Evolutionary conservation across 2,329 filamentous ascomycete genomes (phyloP).

Genomic region (Blastomyces emzantsi): DNA sequence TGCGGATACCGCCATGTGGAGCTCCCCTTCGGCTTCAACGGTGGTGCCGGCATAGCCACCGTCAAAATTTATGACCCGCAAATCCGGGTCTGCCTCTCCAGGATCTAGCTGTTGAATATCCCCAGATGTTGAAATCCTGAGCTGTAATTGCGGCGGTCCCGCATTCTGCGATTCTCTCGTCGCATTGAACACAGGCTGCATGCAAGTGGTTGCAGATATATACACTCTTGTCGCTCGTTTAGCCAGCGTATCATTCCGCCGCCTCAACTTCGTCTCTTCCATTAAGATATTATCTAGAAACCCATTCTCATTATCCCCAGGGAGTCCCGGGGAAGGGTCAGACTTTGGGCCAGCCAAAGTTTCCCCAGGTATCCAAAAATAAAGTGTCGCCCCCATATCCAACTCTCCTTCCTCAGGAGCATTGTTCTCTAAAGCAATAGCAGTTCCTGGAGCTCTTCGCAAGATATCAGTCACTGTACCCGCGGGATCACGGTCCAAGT

Average conservation of each 20-base stretch:
- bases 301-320: constrained; percentile 12
- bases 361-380: constrained; percentile 55
- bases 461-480: constrained; percentile 40
- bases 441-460: constrained; percentile 45
- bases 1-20: constrained; percentile 70
- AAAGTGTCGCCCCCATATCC: constrained; percentile 51
- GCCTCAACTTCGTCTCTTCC: constrained; percentile 17
- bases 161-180: constrained; percentile 35
- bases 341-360: constrained; percentile 43
- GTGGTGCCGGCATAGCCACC: constrained; percentile 62
- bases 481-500: constrained; percentile 24
- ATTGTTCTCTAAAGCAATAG: constrained; percentile 55
- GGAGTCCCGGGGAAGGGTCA: constrained; percentile 20
- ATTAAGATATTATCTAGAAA: constrained; percentile 21
- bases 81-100: constrained; percentile 34
- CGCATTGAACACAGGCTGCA: constrained; percentile 56
- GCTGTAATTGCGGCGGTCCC: constrained; percentile 60
- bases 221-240: constrained; percentile 50
- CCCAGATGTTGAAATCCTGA: constrained; percentile 64
- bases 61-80: constrained; percentile 44
- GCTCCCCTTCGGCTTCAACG: constrained; percentile 50
- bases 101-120: constrained; percentile 60
- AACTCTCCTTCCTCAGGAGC: constrained; percentile 52
- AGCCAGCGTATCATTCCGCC: constrained; percentile 16
- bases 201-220: constrained; percentile 78